These are phyloP conservation scores for Crucihimalaya himalaica DNA, from an alignment of 345 rosid species.

Conservation along the genomic window DNA sequence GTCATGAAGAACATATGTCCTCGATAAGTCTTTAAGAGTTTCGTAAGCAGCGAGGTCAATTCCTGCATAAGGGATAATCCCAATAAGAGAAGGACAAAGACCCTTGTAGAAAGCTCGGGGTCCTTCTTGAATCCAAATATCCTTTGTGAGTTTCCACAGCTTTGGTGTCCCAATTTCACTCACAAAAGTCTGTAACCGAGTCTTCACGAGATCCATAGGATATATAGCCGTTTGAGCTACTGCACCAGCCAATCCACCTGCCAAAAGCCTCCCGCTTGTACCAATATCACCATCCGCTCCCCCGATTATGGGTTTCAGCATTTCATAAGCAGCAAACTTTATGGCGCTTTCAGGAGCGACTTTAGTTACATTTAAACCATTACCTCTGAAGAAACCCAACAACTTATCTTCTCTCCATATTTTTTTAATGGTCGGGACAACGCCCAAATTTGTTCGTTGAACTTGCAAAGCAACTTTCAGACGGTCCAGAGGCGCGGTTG, in stretches of 20 bases:
- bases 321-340: constrained; percentile 83
- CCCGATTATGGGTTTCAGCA: constrained; percentile 65
- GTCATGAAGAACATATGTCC: constrained; percentile 67
- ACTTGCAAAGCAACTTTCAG: constrained; percentile 90
- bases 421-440: constrained; percentile 68
- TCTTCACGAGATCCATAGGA: constrained; percentile 95
- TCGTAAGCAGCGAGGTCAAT: constrained; percentile 97
- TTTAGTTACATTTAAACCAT: constrained; percentile 85
- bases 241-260: constrained; percentile 96
- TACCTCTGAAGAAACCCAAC: constrained; percentile 86
- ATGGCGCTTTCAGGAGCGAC: constrained; percentile 99
- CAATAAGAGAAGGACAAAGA: constrained; percentile 87
- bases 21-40: constrained; percentile 84
- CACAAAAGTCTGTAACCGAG: constrained; percentile 79
- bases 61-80: constrained; percentile 94
- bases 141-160: constrained; percentile 63
- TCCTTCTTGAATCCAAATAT: constrained; percentile 88
- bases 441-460: constrained; percentile 56
- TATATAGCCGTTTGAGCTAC: constrained; percentile 90
- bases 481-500: constrained; percentile 94
- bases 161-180: constrained; percentile 74
- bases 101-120: constrained; percentile 93
- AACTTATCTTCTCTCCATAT: constrained; percentile 81
- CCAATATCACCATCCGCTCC: constrained; percentile 65
- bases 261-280: constrained; percentile 74